phyloP scores from a whole-genome alignment of 371 early-diverging fungal species.

The Syncephalastrum racemosum region DNA sequence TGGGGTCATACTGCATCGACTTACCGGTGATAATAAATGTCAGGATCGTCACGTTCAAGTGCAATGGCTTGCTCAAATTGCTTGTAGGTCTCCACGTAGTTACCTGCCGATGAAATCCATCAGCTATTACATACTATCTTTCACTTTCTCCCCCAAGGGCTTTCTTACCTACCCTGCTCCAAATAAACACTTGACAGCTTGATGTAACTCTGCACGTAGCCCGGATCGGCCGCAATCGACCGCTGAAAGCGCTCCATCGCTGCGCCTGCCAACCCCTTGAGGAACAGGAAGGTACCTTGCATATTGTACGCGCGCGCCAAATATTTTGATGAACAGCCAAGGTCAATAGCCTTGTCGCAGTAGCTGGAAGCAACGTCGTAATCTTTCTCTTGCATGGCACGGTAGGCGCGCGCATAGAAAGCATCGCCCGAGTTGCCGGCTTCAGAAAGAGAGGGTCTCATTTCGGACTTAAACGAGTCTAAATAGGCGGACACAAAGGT shows the following conservation, averaged over 20 bases:
- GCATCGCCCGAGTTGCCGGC: slow-evolving; percentile 48
- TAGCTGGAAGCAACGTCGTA: slow-evolving; percentile 71
- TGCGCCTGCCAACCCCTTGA: slow-evolving; percentile 77
- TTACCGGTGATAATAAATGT: slow-evolving; percentile 79
- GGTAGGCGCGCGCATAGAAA: slow-evolving; percentile 51
- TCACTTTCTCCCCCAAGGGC: too few relatives aligned
- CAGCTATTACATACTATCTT: not conserved
- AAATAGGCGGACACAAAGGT: slow-evolving; percentile 89
- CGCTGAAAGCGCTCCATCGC: slow-evolving; percentile 78
- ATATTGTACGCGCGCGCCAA: slow-evolving; percentile 75
- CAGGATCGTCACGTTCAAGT: slow-evolving; percentile 70
- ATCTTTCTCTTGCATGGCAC: slow-evolving; percentile 53
- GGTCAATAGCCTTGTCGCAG: slow-evolving; percentile 68
- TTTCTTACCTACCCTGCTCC: slow-evolving; percentile 62
- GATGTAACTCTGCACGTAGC: slow-evolving; percentile 79
- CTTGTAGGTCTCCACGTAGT: slow-evolving; percentile 60
- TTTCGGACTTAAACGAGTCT: slow-evolving; percentile 79
- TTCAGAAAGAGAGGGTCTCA: slow-evolving; percentile 26
- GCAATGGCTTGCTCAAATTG: slow-evolving; percentile 73
- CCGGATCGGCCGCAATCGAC: slow-evolving; percentile 78
- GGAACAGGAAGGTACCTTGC: slow-evolving; percentile 85
- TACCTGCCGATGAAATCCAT: slow-evolving; percentile 31
- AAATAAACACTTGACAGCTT: slow-evolving; percentile 89
- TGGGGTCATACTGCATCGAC: not conserved
- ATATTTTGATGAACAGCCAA: slow-evolving; percentile 50